Percentiles rank a stretch among this genome's conserved stretches.
phyloP scores from a whole-genome alignment of 2,329 filamentous ascomycete species.

The Mariannaea elegans region DNA sequence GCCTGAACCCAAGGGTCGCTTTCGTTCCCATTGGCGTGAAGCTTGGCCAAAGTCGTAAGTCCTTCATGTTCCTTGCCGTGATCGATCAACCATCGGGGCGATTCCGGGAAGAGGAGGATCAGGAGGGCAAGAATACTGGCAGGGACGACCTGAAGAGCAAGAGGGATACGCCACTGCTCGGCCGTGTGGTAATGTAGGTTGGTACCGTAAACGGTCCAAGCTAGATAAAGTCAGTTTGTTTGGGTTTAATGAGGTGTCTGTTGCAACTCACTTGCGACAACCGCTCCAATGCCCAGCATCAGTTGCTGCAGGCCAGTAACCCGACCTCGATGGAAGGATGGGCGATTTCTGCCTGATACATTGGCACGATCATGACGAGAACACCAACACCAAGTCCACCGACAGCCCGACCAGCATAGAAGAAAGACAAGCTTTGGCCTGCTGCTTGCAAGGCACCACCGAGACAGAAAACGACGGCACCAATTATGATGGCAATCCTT shows the following conservation, averaged over 20 bases:
- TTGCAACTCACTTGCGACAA: conserved; percentile 55
- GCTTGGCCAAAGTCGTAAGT: conserved; percentile 69
- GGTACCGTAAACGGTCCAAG: conserved; percentile 74
- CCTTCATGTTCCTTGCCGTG: conserved; percentile 70
- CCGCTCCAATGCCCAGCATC: conserved; percentile 78
- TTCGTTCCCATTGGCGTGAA: conserved; percentile 74
- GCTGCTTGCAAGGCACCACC: conserved; percentile 79
- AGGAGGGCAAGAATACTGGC: conserved; percentile 28
- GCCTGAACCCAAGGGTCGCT: conserved; percentile 74
- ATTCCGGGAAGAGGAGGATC: conserved; percentile 34
- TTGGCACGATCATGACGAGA: conserved; percentile 48
- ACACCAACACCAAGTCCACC: conserved; percentile 64
- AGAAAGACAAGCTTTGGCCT: conserved; percentile 64
- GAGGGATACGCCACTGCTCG: conserved; percentile 31
- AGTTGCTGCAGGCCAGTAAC: conserved; percentile 81
- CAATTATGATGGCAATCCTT: conserved; percentile 74
- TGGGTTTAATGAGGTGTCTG: no score
- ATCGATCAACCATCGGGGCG: conserved; percentile 64
- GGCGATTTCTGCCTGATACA: conserved; percentile 81
- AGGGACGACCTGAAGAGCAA: conserved; percentile 28
- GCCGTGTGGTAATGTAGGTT: background rate
- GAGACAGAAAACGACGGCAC: conserved; percentile 74
- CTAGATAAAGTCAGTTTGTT: conserved; percentile 44
- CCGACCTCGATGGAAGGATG: conserved; percentile 79
- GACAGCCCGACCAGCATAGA: conserved; percentile 75